Base-by-base conservation (phyloP, 345 rosid genomes). In the Sapria himalayana region DNA sequence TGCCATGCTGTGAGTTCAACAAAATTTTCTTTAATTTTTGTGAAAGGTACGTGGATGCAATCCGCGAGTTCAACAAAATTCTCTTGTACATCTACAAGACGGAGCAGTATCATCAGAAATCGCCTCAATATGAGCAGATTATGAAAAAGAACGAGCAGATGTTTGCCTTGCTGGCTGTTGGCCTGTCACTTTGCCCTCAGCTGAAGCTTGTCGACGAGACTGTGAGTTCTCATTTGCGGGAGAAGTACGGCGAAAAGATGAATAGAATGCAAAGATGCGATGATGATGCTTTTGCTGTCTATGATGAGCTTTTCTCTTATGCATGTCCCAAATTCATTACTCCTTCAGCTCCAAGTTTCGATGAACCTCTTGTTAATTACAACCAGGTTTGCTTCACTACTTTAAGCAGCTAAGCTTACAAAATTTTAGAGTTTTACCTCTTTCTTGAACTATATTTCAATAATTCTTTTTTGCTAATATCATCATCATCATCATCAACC, bases 201-300 rank as follows among this genome's bases (percentile, higher is more conserved):
- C 63, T 64, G 34, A 79, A 82, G 59, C 92, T 82, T 57, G 74
- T 82, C 16, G 98, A 89, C 4, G 98, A 89, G 54, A 74, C 91
- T 39, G 95, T 89, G 31, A 79, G 71, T 54, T 49, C 74, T 51
- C 98, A 82, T 15, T 41, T 89, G 61, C 64, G 81, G 34, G 98
- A 89, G 72, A 89, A 89, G 66, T 82, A 89, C 57, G 98, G 98
- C 51, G 98, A 89, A 41, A 89, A 89, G 71, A 89, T 89, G 95
- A 50, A 57, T 52, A 68, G 85, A 56, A 79, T 89, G 91, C 98
- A 72, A 61, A 72, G 93, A 57, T 89, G 33, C 25, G 98, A 89
- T 33, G 93, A 82, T 5, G 98, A 89, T 36, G 93, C 91, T 23
- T 82, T 82, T 56, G 63, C 65, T 16, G 47, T 71, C 14, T 82